A percentile compares a stretch with the other conserved stretches of the same genome.
Evolutionary conservation across 2,329 filamentous ascomycete genomes (phyloP).

Genomic region (Aspergillus bombycis): DNA sequence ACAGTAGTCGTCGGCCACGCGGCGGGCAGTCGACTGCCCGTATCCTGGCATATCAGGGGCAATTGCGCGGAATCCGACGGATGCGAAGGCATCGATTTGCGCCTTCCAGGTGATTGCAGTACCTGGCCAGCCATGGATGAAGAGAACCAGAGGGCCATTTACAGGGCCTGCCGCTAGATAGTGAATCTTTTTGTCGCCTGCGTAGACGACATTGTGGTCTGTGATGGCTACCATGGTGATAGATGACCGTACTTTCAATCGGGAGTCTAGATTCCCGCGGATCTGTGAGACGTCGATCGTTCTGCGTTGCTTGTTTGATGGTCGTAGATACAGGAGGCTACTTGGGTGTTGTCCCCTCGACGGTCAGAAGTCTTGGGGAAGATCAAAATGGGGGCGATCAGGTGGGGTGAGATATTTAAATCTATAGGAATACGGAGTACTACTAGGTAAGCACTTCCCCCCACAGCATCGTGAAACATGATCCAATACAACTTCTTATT

Average conservation of each 20-base stretch:
- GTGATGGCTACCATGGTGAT: conserved; percentile 7
- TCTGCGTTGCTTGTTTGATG: neutral
- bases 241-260: neutral
- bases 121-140: conserved; percentile 44
- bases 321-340: neutral
- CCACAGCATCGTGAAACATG: neutral
- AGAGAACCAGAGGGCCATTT: conserved; percentile 24
- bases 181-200: conserved; percentile 15
- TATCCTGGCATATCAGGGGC: conserved; percentile 21
- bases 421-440: too few species aligned
- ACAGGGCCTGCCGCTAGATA: conserved; percentile 17
- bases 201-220: conserved; percentile 11
- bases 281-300: neutral
- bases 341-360: neutral
- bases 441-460: neutral
- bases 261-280: neutral
- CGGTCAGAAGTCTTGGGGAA: too few species aligned
- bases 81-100: conserved; percentile 16
- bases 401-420: neutral
- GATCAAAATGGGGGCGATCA: neutral
- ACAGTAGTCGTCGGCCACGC: conserved; percentile 16
- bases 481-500: neutral
- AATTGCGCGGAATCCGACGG: conserved; percentile 18
- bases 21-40: conserved; percentile 19
- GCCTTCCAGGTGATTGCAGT: conserved; percentile 28